phyloP scores from a whole-genome alignment of 805 yeast genomes.

The Candida odintsovae region DNA sequence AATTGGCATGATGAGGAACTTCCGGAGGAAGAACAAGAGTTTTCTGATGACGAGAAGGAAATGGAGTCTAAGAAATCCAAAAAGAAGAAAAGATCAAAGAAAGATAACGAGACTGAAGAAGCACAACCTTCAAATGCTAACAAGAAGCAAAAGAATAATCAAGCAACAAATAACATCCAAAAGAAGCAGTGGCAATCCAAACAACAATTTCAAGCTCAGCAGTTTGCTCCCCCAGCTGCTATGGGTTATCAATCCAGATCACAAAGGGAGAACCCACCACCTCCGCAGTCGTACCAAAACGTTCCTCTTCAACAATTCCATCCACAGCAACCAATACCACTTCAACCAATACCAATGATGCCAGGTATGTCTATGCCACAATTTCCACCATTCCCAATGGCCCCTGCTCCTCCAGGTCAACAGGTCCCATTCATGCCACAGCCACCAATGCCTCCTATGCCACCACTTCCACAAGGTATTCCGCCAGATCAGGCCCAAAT shows the following conservation, averaged over 20 bases:
- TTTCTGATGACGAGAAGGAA: conserved; percentile 91
- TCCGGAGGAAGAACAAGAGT: conserved; percentile 90
- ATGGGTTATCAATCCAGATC: conserved; percentile 19
- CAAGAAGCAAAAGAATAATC: not conserved
- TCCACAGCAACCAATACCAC: conserved; percentile 2
- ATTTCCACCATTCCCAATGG: conserved; percentile 3
- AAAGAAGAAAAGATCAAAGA: conserved; percentile 23
- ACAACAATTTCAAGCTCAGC: not conserved
- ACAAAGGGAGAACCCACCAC: conserved; percentile 18
- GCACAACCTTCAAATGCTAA: not conserved
- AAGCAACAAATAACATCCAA: conserved; percentile 2
- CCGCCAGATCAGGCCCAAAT: conserved; percentile 16
- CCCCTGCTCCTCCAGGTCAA: conserved; percentile 12
- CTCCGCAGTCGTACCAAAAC: conserved; percentile 6
- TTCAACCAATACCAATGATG: conserved; percentile 15
- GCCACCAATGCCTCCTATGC: conserved; percentile 11
- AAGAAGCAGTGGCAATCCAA: not conserved
- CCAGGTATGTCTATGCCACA: conserved; percentile 13
- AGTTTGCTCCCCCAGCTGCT: not conserved
- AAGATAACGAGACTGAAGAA: not conserved
- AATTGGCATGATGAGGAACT: conserved; percentile 93
- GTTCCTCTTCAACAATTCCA: conserved; percentile 9
- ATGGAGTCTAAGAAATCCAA: conserved; percentile 57
- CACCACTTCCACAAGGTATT: conserved; percentile 22
- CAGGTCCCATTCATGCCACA: conserved; percentile 11